Evolutionary conservation across 2,329 filamentous ascomycete species (phyloP), one percentile per base, ranked within the genome.

Genomic region (Ophiostoma angusticollis): DNA sequence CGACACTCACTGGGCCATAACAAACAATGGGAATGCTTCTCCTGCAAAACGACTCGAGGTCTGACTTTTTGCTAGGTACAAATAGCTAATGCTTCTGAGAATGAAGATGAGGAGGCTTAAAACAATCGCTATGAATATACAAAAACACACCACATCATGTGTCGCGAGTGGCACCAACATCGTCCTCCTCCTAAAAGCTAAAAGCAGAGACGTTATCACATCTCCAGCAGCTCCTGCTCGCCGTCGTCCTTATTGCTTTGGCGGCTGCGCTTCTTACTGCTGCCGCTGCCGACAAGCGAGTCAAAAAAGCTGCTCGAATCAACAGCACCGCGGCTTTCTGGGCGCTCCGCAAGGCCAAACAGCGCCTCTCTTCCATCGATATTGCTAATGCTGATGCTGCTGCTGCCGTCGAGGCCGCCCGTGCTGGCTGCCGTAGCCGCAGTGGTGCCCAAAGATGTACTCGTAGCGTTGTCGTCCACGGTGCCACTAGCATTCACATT

Each of bases 161-260:
- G n/a, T n/a, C n/a, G n/a, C n/a, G n/a, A n/a, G n/a, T n/a, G n/a
- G n/a, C n/a, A 24, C 23, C 23, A 24, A 24, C 23, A 6, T 24
- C 23, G 23, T 24, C 23, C 23, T 24, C 23, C 14, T 35, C 32
- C 27, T 16, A 8, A n/a, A n/a, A n/a, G n/a, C n/a, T n/a, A n/a
- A n/a, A n/a, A n/a, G n/a, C n/a, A n/a, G n/a, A n/a, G 17, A 16
- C 32, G n/a, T n/a, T 40, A 40, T 9, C 33, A 43, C 39, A 47
- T 43, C 31, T 46, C 45, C 17, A 28, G 42, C 43, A 50, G 31
- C 33, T 49, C 48, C 34, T 49, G 40, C 13, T 46, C 47, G n/a
- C 29, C 40, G 17, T 29, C 36, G 2, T 18, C 13, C 16, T 30
- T 19, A 21, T 40, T 47, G 40, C 13, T 28, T 14, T 40, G 42